These are phyloP conservation scores for Fusarium sulawesiense DNA, from an alignment of 2,329 filamentous ascomycete genomes.

Conservation along the genomic window DNA sequence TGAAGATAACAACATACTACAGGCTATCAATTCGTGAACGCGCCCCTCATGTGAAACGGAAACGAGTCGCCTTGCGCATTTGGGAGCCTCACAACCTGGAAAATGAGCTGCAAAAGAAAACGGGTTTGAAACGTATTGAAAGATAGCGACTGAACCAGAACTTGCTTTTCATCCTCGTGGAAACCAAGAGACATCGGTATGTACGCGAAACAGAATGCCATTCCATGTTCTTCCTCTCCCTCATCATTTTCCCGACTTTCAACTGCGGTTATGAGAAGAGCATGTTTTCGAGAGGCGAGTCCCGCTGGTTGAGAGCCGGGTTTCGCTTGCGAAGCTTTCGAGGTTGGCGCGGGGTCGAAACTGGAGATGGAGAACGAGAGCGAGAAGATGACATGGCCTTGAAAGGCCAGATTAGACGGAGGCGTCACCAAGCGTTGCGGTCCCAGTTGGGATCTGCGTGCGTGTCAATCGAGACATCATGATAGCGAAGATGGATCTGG, in stretches of 20 bases:
- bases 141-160: conserved; percentile 14
- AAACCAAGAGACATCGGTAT: conserved; percentile 20
- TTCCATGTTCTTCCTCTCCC: neutral
- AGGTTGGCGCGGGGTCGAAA: conserved; percentile 27
- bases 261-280: conserved; percentile 9
- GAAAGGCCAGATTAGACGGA: conserved; percentile 40
- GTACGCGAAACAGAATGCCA: conserved; percentile 25
- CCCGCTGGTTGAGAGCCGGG: conserved; percentile 31
- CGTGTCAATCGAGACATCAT: conserved; percentile 13
- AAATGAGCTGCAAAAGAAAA: conserved; percentile 1
- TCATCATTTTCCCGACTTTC: neutral
- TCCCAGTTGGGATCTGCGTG: conserved; percentile 85
- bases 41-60: conserved; percentile 9
- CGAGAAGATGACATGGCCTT: conserved; percentile 31
- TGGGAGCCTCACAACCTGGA: neutral
- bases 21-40: conserved; percentile 14
- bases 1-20: conserved; percentile 13
- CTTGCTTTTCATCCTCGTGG: conserved; percentile 19
- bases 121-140: neutral
- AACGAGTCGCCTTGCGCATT: conserved; percentile 4
- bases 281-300: conserved; percentile 36
- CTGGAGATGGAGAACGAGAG: conserved; percentile 29
- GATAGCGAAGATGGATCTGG: conserved; percentile 11
- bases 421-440: conserved; percentile 82
- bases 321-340: conserved; percentile 47